Evolutionary conservation across 208 protist species (phyloP).

Genomic region (Porcisia hertigi): DNA sequence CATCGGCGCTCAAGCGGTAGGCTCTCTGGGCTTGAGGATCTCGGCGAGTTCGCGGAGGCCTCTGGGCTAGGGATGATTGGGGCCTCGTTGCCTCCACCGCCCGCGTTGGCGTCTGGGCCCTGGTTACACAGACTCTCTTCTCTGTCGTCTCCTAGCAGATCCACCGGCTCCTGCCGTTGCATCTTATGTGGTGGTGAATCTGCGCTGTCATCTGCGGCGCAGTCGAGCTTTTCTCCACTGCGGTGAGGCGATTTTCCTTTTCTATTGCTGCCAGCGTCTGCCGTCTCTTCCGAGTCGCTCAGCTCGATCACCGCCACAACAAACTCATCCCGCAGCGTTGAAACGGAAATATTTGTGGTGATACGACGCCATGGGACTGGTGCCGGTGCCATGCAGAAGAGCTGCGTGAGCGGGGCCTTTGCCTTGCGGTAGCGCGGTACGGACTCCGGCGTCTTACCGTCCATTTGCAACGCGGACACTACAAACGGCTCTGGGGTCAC

Average conservation of each 20-base stretch:
- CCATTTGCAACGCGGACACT: constrained; percentile 13
- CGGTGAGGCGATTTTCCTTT: not conserved
- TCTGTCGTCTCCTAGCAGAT: constrained; percentile 12
- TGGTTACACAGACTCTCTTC: not conserved
- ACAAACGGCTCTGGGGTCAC: constrained; percentile 24
- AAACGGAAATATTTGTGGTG: constrained; percentile 22
- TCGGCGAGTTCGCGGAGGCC: not conserved
- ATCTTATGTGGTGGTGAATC: not conserved
- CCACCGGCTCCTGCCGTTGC: not conserved
- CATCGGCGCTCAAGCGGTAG: constrained; percentile 12
- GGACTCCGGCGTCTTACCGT: constrained; percentile 2
- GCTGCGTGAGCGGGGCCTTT: constrained; percentile 21
- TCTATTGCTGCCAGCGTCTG: not conserved
- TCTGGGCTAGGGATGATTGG: not conserved
- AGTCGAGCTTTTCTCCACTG: not conserved
- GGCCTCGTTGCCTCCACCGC: not conserved
- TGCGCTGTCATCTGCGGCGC: not conserved
- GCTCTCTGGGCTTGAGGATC: not conserved
- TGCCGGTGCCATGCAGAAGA: constrained; percentile 28
- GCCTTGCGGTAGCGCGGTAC: constrained; percentile 8
- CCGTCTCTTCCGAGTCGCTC: not conserved
- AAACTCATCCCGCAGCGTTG: constrained; percentile 23
- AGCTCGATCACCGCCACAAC: constrained; percentile 25
- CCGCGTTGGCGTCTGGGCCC: not conserved
- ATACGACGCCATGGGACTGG: constrained; percentile 36